Base-by-base conservation (phyloP, 1,284 basidiomycete genomes). In the Kwoniella shivajii region DNA sequence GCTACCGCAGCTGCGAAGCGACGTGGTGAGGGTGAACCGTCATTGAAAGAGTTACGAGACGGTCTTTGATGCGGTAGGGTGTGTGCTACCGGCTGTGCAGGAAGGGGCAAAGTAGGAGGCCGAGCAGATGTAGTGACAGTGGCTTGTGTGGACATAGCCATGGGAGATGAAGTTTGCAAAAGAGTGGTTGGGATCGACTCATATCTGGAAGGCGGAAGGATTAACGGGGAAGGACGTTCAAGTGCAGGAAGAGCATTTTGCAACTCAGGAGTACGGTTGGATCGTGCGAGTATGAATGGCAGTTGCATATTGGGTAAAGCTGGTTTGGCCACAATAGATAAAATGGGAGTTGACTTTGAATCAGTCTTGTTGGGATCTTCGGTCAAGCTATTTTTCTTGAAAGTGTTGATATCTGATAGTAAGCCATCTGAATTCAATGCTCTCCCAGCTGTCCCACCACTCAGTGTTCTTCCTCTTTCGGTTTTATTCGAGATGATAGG, bases 1-100 rank as follows among this genome's bases (percentile, higher is more conserved):
- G 38, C 62, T 34, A 62, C 60, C 5, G 61, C 54, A 34, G 54
- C 51, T 22, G 62, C 59, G 33, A 59, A 60, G 1, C 53, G 53
- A 20, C 56, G 60, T 7, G 45, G 24, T 10, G 43, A 39, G 1
- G 47, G 44, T 6, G 41, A 42, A n/a, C 26, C n/a, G 3, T 11
- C 26, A 26, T 16, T 51, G 16, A 27, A 36, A 26, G 42, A 43
- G 3, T 10, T 13, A 9, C 41, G 30, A 33, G 50, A 51, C 7
- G 38, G 27, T 24, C 27, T 44, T 16, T n/a, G n/a, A n/a, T 33
- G 34, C 5, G 50, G 43, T 14, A 45, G 34, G 2, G 26, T 24
- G 18, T 24, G 48, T 3, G 31, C 10, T 9, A 31, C n/a, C 18
- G 54, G 42, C 2, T 6, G 31, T 3, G 31, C 43, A n/a, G 48